Base-by-base conservation (phyloP, 2,329 filamentous ascomycete genomes). In the Venturia oleaginea region DNA sequence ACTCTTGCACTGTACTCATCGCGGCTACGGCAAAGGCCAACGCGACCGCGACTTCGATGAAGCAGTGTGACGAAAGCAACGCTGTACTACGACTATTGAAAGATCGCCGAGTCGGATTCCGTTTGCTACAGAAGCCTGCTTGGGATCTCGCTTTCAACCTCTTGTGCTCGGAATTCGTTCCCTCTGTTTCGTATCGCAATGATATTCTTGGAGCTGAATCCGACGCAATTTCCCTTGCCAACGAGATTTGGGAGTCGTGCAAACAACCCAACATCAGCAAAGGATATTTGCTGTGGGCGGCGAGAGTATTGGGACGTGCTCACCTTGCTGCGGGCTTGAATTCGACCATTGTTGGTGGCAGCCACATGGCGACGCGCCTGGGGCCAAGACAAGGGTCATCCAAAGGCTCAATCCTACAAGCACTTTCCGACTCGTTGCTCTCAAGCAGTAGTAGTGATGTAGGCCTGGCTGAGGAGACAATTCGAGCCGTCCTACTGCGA, bases 201-300 rank as follows among this genome's bases (percentile, higher is more conserved):
- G 90, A 95, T 71, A 82, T 92, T 37, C 80, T 95, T 32, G 84
- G 84, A 34, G 81, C 80, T 0, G 91, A 96, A 71, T 72, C 81
- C 19, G 80, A 85, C 54, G 87, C 91, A 13, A 74, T 84, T 15
- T 74, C 77, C 1, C 85, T 87, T 71, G 84, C 86, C 2, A 78
- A 86, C 15, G 83, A 86, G 22, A 81, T 97, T 0, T 94, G 89
- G 87, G 86, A 87, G 71, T 92, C 89, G 51, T 89, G 91, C 68
- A 81, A 84, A 65, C 80, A 83, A n/a, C 79, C 82, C 7, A 57
- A 43, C 43, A 79, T 88, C 19, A 89, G 86, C 64, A 78, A 83
- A 32, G 83, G 85, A 19, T 97, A 94, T 72, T 78, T 91, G 0
- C 78, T 90, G 0, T 99, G 95, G 95, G 89, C 90, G 55, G 92